phyloP scores from a whole-genome alignment of 495 filamentous ascomycete species.

The Aspergillus coremiiformis region DNA sequence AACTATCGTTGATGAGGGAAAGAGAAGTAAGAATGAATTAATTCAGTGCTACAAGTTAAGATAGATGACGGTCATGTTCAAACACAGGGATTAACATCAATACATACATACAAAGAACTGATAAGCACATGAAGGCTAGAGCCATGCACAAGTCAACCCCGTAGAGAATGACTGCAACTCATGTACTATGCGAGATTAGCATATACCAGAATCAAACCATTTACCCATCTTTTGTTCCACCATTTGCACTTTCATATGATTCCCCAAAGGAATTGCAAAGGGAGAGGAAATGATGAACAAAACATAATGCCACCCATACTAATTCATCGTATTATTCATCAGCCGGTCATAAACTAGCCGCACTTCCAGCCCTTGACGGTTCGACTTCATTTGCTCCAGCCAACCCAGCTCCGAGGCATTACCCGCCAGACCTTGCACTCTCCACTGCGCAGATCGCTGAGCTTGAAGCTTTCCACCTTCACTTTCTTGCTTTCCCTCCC shows the following conservation, averaged over 20 bases:
- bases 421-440: slow-evolving; percentile 98
- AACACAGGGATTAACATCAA: not conserved
- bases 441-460: slow-evolving; percentile 84
- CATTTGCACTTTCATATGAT: slow-evolving; percentile 1
- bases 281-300: not conserved
- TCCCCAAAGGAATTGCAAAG: not conserved
- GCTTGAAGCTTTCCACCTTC: slow-evolving; percentile 85
- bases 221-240: slow-evolving; percentile 14
- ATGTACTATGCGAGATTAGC: slow-evolving; percentile 16
- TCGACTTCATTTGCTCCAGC: slow-evolving; percentile 56
- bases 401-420: slow-evolving; percentile 85
- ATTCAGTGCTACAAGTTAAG: not conserved
- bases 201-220: slow-evolving; percentile 23
- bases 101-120: not conserved
- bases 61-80: not conserved
- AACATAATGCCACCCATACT: slow-evolving; percentile 1
- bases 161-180: slow-evolving; percentile 6
- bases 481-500: slow-evolving; percentile 92
- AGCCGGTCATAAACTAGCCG: not conserved
- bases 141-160: slow-evolving; percentile 1
- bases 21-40: not conserved
- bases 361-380: slow-evolving; percentile 9
- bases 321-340: slow-evolving; percentile 6
- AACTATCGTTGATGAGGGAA: too few species aligned
- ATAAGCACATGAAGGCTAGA: slow-evolving; percentile 4